phyloP scores from a whole-genome alignment of 1,284 basidiomycete genomes.

The Cryptococcus sp. region DNA sequence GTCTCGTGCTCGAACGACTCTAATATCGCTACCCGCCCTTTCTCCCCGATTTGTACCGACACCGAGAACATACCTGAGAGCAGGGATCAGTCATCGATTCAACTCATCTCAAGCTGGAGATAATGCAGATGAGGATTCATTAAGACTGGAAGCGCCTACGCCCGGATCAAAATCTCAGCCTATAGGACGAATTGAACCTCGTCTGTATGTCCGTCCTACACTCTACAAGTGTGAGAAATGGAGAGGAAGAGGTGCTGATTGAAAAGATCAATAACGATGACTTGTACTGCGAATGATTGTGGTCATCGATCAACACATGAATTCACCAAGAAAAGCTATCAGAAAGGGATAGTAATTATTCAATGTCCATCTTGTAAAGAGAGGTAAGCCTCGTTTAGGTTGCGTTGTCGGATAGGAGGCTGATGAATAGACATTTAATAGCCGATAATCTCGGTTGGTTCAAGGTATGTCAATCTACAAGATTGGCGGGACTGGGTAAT shows the following conservation, averaged over 20 bases:
- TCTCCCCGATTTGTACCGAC: too few relatives aligned
- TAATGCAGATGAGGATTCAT: too few relatives aligned
- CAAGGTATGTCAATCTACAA: conserved; percentile 31
- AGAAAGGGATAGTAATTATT: conserved; percentile 82
- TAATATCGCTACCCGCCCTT: too few relatives aligned
- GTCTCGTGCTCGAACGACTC: too few relatives aligned
- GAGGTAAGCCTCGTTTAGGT: conserved; percentile 61
- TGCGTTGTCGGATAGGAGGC: too few relatives aligned
- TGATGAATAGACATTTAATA: conserved; percentile 64
- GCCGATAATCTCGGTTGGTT: conserved; percentile 94
- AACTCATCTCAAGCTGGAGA: too few relatives aligned
- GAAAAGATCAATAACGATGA: conserved; percentile 67
- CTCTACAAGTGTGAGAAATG: neutral
- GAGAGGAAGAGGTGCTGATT: neutral
- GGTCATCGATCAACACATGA: conserved; percentile 79
- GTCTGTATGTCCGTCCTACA: conserved; percentile 22
- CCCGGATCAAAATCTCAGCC: conserved; percentile 15
- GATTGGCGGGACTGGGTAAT: neutral
- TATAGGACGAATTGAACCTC: conserved; percentile 37
- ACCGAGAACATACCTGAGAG: too few relatives aligned
- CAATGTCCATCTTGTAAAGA: conserved; percentile 89
- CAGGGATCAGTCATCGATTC: too few relatives aligned
- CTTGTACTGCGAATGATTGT: conserved; percentile 76
- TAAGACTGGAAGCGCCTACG: conserved; percentile 21
- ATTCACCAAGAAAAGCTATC: conserved; percentile 79